A percentile compares a stretch with the other conserved stretches of the same genome.
phyloP scores from a whole-genome alignment of 371 early-diverging fungal species.

The Haplosporangium sp. region DNA sequence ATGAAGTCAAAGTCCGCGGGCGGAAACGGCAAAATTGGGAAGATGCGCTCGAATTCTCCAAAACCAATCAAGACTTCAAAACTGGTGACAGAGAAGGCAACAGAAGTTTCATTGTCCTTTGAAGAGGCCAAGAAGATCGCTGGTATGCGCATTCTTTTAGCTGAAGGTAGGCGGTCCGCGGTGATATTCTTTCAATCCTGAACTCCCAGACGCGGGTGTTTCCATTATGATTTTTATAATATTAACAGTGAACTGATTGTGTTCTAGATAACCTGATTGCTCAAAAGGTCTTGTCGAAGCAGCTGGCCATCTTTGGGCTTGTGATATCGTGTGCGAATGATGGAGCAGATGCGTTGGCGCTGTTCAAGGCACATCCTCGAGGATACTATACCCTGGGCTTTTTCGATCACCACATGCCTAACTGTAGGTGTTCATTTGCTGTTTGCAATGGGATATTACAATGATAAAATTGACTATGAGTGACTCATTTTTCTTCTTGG shows the following conservation, averaged over 20 bases:
- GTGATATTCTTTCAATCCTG: neutral
- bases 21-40: constrained; percentile 10
- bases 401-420: constrained; percentile 55
- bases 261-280: constrained; percentile 40
- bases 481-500: neutral
- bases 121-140: constrained; percentile 45
- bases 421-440: constrained; percentile 14
- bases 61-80: constrained; percentile 41
- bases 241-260: too few species aligned
- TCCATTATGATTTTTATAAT: too few species aligned
- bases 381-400: constrained; percentile 50
- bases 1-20: constrained; percentile 13
- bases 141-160: constrained; percentile 45
- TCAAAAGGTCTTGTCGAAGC: constrained; percentile 47
- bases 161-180: constrained; percentile 21
- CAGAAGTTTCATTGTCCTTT: constrained; percentile 38
- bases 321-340: constrained; percentile 53
- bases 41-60: constrained; percentile 40
- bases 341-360: constrained; percentile 38
- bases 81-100: constrained; percentile 42
- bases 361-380: constrained; percentile 46
- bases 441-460: neutral
- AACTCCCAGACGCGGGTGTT: too few species aligned
- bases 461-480: neutral
- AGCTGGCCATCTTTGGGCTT: constrained; percentile 43